phyloP scores from a whole-genome alignment of 495 filamentous ascomycete genomes.

The Penicillium canariense region DNA sequence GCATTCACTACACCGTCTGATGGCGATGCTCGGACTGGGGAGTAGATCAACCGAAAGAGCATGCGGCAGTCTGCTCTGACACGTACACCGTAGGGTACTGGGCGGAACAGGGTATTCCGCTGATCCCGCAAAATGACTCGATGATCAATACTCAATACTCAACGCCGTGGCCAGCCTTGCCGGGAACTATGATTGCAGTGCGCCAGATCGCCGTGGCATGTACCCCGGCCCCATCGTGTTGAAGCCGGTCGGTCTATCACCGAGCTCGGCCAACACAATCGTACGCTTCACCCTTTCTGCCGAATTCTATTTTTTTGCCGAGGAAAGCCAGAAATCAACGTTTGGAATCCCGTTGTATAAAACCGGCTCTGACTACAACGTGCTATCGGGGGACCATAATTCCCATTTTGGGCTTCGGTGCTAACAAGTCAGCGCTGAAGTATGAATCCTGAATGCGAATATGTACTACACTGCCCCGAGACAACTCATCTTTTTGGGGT shows the following conservation, averaged over 20 bases:
- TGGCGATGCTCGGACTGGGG: too few relatives aligned
- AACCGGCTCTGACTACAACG: too few relatives aligned
- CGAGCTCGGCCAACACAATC: background rate
- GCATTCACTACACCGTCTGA: too few relatives aligned
- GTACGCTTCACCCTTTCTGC: background rate
- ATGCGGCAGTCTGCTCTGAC: background rate
- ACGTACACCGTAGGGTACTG: background rate
- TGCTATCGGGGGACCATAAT: too few relatives aligned
- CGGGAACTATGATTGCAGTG: background rate
- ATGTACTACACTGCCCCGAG: too few relatives aligned
- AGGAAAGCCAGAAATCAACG: too few relatives aligned
- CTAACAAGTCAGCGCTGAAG: too few relatives aligned
- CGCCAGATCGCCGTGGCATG: background rate
- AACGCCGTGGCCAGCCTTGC: background rate
- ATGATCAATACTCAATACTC: background rate
- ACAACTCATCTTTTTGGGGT: too few relatives aligned
- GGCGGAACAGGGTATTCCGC: background rate
- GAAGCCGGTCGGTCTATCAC: background rate
- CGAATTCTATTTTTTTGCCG: background rate
- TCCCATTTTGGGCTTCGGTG: too few relatives aligned
- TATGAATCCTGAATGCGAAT: background rate
- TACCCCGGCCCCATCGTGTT: background rate
- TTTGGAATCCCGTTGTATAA: too few relatives aligned
- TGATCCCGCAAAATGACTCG: background rate
- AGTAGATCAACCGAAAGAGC: too few relatives aligned